Evolutionary conservation across 148 eudicot species (phyloP).

Genomic region (Rhododendron griersonianum): DNA sequence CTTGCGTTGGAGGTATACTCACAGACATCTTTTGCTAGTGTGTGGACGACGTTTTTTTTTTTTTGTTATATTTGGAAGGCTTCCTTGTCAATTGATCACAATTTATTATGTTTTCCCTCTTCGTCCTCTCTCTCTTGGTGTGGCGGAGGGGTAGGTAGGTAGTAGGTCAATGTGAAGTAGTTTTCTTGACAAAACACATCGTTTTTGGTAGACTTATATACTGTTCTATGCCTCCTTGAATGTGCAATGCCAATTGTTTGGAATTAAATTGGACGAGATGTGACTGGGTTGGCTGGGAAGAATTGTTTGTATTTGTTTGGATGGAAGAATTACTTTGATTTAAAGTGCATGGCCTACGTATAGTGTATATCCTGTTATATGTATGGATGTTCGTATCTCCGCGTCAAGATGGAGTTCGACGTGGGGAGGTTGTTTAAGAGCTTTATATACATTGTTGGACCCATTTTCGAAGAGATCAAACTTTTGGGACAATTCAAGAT

Average conservation of each 20-base stretch:
- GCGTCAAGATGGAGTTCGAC: not conserved
- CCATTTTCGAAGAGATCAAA: not conserved
- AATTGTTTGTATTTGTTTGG: not conserved
- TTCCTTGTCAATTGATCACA: not conserved
- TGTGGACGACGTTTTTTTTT: not conserved
- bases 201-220: not conserved
- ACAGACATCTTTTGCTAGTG: not conserved
- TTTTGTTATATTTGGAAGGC: not conserved
- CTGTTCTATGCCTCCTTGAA: not conserved
- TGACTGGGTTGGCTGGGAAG: not conserved
- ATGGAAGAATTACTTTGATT: not conserved
- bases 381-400: not conserved
- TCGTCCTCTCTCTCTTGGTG: not conserved
- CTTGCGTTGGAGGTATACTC: constrained; percentile 72
- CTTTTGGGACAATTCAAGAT: not conserved
- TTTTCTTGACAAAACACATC: not conserved
- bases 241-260: not conserved
- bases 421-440: not conserved
- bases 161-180: not conserved
- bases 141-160: not conserved
- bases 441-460: not conserved
- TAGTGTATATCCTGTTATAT: not conserved
- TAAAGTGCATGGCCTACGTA: not conserved
- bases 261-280: not conserved
- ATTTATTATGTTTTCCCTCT: not conserved